Evolutionary conservation across 2,329 filamentous ascomycete species (phyloP).

Genomic region (Penicillium janthinellum): DNA sequence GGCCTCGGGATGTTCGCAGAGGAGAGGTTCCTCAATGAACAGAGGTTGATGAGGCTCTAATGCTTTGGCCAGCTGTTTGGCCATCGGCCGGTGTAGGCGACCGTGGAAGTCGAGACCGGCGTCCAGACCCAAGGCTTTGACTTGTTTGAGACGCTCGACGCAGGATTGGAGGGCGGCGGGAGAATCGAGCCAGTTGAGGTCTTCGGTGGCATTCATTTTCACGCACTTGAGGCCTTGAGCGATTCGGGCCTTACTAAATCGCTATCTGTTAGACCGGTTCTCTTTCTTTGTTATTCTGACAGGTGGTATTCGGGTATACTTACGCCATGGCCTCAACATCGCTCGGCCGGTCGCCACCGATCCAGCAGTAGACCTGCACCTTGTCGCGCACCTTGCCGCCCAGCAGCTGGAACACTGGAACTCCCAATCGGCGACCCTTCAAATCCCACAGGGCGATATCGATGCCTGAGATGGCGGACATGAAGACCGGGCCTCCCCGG

Average conservation of each 20-base stretch:
- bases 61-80: conserved; percentile 69
- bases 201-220: conserved; percentile 81
- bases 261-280: neutral
- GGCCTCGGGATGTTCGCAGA: conserved; percentile 68
- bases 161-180: conserved; percentile 64
- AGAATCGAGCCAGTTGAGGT: conserved; percentile 75
- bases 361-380: conserved; percentile 75
- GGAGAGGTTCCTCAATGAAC: conserved; percentile 74
- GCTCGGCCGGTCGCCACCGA: conserved; percentile 70
- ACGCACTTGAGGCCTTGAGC: conserved; percentile 50
- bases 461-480: conserved; percentile 75
- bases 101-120: conserved; percentile 80
- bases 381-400: conserved; percentile 72
- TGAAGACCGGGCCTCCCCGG: conserved; percentile 75
- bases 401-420: conserved; percentile 72
- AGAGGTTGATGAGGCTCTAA: conserved; percentile 69
- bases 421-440: conserved; percentile 65
- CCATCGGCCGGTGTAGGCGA: conserved; percentile 75
- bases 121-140: conserved; percentile 71
- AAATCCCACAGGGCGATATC: conserved; percentile 82
- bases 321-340: conserved; percentile 63
- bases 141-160: conserved; percentile 67
- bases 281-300: neutral
- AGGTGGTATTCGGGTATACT: neutral
- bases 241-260: conserved; percentile 45